Conservation (phyloP, 345 rosid genomes). For the Reutealis trisperma region DNA sequence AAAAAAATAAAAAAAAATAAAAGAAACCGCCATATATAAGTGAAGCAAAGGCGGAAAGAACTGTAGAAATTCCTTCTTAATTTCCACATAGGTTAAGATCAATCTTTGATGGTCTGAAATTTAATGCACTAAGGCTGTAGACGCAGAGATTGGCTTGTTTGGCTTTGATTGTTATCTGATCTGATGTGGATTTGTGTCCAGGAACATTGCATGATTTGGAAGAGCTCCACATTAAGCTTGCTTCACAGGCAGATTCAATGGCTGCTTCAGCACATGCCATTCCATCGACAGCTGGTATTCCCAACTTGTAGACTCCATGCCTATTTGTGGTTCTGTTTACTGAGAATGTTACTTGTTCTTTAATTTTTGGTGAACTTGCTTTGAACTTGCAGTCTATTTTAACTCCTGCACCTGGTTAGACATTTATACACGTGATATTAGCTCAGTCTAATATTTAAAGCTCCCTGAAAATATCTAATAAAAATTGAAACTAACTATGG, state of each 20-base stretch:
- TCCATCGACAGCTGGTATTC: conserved; percentile 76
- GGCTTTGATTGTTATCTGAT: conserved; percentile 67
- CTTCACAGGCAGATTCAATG: conserved; percentile 69
- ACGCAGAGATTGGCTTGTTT: conserved; percentile 67
- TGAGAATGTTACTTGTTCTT: conserved; percentile 64
- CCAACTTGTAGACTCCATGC: conserved; percentile 70
- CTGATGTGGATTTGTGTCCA: conserved; percentile 70
- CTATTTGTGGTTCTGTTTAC: conserved; percentile 87
- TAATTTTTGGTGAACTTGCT: conserved; percentile 56
- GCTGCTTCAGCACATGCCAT: conserved; percentile 66
- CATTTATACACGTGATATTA: neutral
- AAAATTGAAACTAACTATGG: neutral
- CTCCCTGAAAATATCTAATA: neutral
- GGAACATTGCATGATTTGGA: conserved; percentile 72
- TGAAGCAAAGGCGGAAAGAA: neutral
- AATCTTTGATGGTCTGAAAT: conserved; percentile 69
- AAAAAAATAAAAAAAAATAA: too few relatives aligned
- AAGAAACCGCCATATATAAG: neutral
- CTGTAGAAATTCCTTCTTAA: neutral
- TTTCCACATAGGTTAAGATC: conserved; percentile 56
- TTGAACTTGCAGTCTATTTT: conserved; percentile 76
- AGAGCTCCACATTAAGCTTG: conserved; percentile 63
- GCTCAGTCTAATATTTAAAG: neutral
- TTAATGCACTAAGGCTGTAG: conserved; percentile 74
- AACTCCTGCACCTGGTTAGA: conserved; percentile 74